Evolutionary conservation across 106 monocot species (phyloP).

Genomic region (Platanthera zijinensis): DNA sequence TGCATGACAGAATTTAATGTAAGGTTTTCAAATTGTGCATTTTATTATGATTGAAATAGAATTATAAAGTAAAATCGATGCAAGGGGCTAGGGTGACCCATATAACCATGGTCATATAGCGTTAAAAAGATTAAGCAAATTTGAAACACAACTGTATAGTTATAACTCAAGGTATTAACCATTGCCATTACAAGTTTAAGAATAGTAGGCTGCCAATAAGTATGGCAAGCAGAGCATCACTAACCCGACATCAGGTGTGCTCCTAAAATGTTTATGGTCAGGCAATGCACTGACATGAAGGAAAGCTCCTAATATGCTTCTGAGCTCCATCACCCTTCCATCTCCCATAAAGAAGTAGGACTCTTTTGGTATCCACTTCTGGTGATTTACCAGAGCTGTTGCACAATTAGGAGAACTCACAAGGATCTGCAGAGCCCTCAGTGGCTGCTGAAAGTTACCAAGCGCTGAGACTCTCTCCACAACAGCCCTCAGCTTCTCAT

Average conservation of each 20-base stretch:
- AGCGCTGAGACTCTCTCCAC: constrained; percentile 62
- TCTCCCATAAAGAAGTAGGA: constrained; percentile 32
- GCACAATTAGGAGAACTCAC: constrained; percentile 66
- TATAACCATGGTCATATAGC: no score
- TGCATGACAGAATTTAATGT: no score
- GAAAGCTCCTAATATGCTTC: constrained; percentile 76
- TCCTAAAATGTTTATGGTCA: constrained; percentile 62
- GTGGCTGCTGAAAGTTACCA: constrained; percentile 92
- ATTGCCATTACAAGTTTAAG: no score
- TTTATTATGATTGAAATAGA: no score
- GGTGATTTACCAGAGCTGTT: constrained; percentile 78
- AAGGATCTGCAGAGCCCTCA: constrained; percentile 58
- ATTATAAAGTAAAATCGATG: no score
- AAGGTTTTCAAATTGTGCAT: no score
- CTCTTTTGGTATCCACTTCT: constrained; percentile 61
- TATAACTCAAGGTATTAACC: no score
- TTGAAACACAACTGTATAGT: no score
- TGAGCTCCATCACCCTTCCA: constrained; percentile 64
- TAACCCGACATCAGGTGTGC: constrained; percentile 87
- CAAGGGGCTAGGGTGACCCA: no score
- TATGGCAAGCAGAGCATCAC: constrained; percentile 13
- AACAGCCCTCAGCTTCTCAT: constrained; percentile 41
- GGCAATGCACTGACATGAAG: constrained; percentile 84
- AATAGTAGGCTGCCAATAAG: no score
- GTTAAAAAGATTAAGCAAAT: no score